Percentiles rank a stretch among this genome's conserved stretches.
Conservation (phyloP, 306 rosid species). For the Cicer cuneatum region DNA sequence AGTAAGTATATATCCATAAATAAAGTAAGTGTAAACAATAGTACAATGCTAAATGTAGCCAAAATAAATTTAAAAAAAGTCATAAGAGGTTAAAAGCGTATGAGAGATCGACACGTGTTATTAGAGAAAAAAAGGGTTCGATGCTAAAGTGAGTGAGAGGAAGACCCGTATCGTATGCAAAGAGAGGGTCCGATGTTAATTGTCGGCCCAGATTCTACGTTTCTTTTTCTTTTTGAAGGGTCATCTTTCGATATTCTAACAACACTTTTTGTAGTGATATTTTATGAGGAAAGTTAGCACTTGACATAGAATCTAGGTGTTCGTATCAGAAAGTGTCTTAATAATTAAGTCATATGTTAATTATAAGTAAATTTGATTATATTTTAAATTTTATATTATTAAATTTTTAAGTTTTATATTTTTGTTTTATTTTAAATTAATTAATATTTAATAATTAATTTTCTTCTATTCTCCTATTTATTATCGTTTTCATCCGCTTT, state of each 20-base stretch:
- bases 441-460: no score
- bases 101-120: conserved; percentile 15
- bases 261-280: background rate
- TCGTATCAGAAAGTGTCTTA: no score
- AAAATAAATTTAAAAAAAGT: background rate
- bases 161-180: conserved; percentile 1
- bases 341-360: no score
- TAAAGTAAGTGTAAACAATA: no score
- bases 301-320: background rate
- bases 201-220: background rate
- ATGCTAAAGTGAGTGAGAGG: background rate
- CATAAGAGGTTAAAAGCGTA: background rate
- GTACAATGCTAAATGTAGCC: background rate
- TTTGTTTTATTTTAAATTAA: no score
- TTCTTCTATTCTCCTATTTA: rapidly evolving
- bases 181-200: conserved; percentile 18
- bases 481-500: no score
- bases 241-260: background rate
- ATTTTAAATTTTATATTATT: no score
- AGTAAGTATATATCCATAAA: no score
- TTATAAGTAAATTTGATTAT: no score
- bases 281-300: no score
- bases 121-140: background rate
- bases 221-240: no score
- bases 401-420: no score